phyloP scores from a whole-genome alignment of 441 rosid genomes.

The Bruguiera hainesii region DNA sequence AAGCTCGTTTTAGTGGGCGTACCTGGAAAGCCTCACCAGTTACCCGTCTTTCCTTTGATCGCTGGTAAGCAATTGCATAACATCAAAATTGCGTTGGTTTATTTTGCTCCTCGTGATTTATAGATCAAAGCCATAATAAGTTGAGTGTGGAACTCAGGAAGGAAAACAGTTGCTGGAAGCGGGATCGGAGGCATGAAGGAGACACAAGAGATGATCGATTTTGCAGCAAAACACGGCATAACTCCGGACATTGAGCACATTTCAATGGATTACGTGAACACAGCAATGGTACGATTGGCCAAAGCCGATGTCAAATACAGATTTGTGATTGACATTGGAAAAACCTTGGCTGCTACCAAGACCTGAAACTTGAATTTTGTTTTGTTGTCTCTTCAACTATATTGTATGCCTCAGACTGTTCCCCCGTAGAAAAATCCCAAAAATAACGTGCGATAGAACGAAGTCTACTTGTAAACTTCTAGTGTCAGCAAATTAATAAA shows the following conservation, averaged over 20 bases:
- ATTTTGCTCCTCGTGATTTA: too few relatives aligned
- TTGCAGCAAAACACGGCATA: slow-evolving; percentile 40
- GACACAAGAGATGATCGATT: slow-evolving; percentile 45
- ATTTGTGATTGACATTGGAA: slow-evolving; percentile 55
- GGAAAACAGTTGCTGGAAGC: slow-evolving; percentile 44
- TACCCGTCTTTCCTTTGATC: slow-evolving; percentile 41
- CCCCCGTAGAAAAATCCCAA: too few relatives aligned
- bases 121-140: too few relatives aligned
- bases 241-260: slow-evolving; percentile 34
- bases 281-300: slow-evolving; percentile 41
- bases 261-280: slow-evolving; percentile 39
- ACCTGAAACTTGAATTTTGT: neutral
- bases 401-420: too few relatives aligned
- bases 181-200: slow-evolving; percentile 44
- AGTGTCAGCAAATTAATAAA: too few relatives aligned
- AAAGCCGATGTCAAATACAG: slow-evolving; percentile 49
- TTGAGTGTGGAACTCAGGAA: slow-evolving; percentile 18
- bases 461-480: too few relatives aligned
- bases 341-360: slow-evolving; percentile 23
- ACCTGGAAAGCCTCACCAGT: slow-evolving; percentile 49
- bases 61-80: slow-evolving; percentile 23
- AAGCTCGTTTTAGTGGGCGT: slow-evolving; percentile 53
- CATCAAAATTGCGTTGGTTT: too few relatives aligned
- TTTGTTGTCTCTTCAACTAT: neutral
- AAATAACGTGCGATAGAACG: too few relatives aligned